These are phyloP conservation scores for Rugonectria rugulosa DNA, from an alignment of 2,329 filamentous ascomycete species.

Conservation along the genomic window DNA sequence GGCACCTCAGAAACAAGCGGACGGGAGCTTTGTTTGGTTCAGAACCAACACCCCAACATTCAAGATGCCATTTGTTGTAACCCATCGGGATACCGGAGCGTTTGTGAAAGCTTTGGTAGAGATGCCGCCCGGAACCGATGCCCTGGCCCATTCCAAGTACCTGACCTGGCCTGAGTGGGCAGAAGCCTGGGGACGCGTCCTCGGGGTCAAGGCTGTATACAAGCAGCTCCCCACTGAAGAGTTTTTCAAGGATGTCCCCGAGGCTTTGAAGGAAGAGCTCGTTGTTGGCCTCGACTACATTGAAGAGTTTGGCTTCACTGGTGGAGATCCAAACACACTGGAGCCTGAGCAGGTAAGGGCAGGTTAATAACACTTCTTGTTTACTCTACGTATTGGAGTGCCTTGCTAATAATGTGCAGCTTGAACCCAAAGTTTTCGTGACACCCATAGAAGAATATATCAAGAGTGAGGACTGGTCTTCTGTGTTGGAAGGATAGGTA, in stretches of 20 bases:
- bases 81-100: constrained; percentile 23
- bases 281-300: constrained; percentile 20
- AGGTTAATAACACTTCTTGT: too few species aligned
- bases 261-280: constrained; percentile 2
- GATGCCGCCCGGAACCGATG: constrained; percentile 18
- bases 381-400: too few species aligned
- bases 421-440: constrained; percentile 9
- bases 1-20: constrained; percentile 17
- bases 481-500: constrained; percentile 23
- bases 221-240: neutral
- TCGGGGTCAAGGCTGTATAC: constrained; percentile 24
- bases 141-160: constrained; percentile 17
- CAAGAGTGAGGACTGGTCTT: constrained; percentile 23
- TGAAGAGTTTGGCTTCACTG: constrained; percentile 25
- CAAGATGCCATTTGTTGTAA: neutral
- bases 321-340: constrained; percentile 16
- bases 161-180: constrained; percentile 19
- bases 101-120: constrained; percentile 25
- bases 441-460: constrained; percentile 23
- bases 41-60: neutral
- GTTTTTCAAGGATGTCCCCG: constrained; percentile 8
- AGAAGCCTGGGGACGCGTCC: constrained; percentile 14
- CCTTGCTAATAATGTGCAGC: too few species aligned
- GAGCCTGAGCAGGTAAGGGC: constrained; percentile 15
- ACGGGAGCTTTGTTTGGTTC: constrained; percentile 6